Evolutionary conservation across 495 filamentous ascomycete genomes (phyloP).

Genomic region (Lentithecium fluviatile): DNA sequence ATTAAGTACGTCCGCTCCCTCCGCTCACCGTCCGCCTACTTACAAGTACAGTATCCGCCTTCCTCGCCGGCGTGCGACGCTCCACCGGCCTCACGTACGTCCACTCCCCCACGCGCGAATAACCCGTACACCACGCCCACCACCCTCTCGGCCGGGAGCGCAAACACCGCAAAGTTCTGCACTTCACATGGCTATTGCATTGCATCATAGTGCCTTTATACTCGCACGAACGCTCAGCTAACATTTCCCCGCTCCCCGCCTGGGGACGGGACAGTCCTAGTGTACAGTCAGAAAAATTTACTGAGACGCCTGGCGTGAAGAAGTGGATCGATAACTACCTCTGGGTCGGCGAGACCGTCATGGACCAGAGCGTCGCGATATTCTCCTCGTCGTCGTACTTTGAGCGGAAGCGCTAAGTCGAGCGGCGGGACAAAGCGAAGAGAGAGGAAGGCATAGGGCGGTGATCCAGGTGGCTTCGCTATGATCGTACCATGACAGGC

Average conservation of each 20-base stretch:
- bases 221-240: conserved; percentile 32
- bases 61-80: conserved; percentile 93
- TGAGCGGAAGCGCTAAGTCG: conserved; percentile 72
- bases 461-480: not conserved
- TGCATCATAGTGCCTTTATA: not conserved
- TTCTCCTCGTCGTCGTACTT: conserved; percentile 86
- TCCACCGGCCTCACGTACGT: conserved; percentile 97
- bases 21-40: conserved; percentile 2
- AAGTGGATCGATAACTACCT: conserved; percentile 95
- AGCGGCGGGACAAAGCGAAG: not conserved
- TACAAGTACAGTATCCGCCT: conserved; percentile 71
- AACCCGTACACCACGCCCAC: conserved; percentile 5
- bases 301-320: conserved; percentile 80
- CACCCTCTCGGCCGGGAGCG: conserved; percentile 9
- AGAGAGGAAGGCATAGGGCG: not conserved
- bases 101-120: conserved; percentile 22
- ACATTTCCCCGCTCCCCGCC: conserved; percentile 39
- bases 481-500: too few relatives aligned
- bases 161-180: conserved; percentile 5
- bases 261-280: conserved; percentile 64
- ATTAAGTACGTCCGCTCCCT: conserved; percentile 60
- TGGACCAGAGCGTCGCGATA: conserved; percentile 93
- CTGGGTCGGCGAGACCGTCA: conserved; percentile 92
- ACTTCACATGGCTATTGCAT: not conserved
- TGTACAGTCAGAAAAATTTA: conserved; percentile 79